These are phyloP conservation scores for Volvox africanus DNA, from an alignment of 139 green algal species.

Conservation along the genomic window DNA sequence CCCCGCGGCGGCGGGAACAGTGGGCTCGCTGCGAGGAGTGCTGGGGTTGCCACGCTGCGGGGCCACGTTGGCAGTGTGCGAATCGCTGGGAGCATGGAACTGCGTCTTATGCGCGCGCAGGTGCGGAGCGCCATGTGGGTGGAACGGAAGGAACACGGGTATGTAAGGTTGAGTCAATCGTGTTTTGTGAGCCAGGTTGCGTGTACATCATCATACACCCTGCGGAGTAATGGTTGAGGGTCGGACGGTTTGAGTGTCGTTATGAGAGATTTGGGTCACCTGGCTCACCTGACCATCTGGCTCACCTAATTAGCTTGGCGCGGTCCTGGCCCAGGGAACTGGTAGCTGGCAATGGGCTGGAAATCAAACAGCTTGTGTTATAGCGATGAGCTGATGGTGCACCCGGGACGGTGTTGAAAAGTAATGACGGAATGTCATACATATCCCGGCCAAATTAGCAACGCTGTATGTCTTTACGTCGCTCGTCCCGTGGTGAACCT, in stretches of 20 bases:
- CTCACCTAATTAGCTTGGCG: too few relatives aligned
- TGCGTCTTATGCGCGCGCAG: slow-evolving; percentile 1
- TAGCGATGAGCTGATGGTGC: background rate
- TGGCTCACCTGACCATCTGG: too few relatives aligned
- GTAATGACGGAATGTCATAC: background rate
- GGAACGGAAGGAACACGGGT: background rate
- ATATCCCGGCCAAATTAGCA: background rate
- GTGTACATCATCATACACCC: background rate
- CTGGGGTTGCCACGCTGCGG: slow-evolving; percentile 27
- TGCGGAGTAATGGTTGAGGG: background rate
- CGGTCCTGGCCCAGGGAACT: too few relatives aligned
- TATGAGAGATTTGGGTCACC: background rate
- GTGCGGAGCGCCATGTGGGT: background rate
- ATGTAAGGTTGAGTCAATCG: background rate
- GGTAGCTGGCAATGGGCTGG: too few relatives aligned
- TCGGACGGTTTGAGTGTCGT: background rate
- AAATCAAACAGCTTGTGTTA: background rate
- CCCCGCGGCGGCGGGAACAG: background rate
- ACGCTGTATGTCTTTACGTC: background rate
- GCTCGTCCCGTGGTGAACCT: background rate
- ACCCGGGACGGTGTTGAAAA: background rate
- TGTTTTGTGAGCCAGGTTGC: background rate
- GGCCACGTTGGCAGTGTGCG: slow-evolving; percentile 19
- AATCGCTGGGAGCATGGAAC: background rate
- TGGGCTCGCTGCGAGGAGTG: background rate